Conservation (phyloP, 2,329 filamentous ascomycete species). For the Aspergillus chevalieri region DNA sequence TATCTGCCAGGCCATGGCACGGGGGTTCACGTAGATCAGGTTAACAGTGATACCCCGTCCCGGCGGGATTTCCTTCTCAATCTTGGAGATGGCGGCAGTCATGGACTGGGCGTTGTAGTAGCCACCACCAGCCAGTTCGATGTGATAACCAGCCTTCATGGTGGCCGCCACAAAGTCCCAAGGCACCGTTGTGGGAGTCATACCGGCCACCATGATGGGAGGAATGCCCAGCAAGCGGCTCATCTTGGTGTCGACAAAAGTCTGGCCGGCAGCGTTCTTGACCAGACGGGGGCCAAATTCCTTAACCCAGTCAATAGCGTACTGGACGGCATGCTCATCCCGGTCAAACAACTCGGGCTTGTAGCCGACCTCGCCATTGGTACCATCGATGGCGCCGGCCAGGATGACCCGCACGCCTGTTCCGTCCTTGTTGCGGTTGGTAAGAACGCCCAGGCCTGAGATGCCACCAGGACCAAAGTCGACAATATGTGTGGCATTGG, state of each 20-base stretch:
- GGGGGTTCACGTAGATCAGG: slow-evolving; percentile 83
- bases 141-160: slow-evolving; percentile 92
- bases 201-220: slow-evolving; percentile 82
- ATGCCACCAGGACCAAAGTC: slow-evolving; percentile 97
- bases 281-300: slow-evolving; percentile 90
- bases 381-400: slow-evolving; percentile 86
- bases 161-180: slow-evolving; percentile 90
- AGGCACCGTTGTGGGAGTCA: slow-evolving; percentile 82
- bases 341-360: slow-evolving; percentile 97
- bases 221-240: slow-evolving; percentile 76
- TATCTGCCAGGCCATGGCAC: slow-evolving; percentile 89
- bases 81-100: slow-evolving; percentile 75
- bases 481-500: slow-evolving; percentile 83
- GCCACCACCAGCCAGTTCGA: slow-evolving; percentile 82
- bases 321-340: slow-evolving; percentile 91
- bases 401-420: slow-evolving; percentile 95
- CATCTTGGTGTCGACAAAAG: slow-evolving; percentile 96
- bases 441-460: slow-evolving; percentile 89
- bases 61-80: slow-evolving; percentile 75
- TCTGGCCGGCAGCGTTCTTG: slow-evolving; percentile 81
- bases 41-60: slow-evolving; percentile 86
- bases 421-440: slow-evolving; percentile 98
- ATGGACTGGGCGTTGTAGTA: slow-evolving; percentile 80
- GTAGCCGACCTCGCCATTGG: slow-evolving; percentile 86
- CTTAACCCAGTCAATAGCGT: slow-evolving; percentile 95